phyloP scores from a whole-genome alignment of 2,329 filamentous ascomycete genomes.

The Trematosphaeria pertusa region DNA sequence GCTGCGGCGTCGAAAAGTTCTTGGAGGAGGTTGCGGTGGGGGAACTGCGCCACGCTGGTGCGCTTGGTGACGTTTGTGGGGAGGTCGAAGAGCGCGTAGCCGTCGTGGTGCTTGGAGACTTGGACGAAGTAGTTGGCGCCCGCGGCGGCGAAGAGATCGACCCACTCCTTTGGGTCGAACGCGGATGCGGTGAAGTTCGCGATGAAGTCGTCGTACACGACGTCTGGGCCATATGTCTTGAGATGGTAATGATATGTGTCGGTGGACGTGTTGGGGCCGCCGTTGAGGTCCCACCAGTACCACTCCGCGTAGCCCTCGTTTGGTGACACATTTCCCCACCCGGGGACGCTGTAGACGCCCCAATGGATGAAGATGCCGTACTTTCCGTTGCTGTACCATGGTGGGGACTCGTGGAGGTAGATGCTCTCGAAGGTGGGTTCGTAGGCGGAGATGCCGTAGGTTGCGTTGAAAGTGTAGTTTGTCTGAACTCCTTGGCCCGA shows the following conservation, averaged over 20 bases:
- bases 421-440: conserved; percentile 17
- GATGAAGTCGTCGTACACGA: conserved; percentile 64
- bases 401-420: conserved; percentile 19
- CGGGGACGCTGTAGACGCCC: conserved; percentile 63
- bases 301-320: conserved; percentile 53
- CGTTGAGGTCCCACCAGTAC: conserved; percentile 58
- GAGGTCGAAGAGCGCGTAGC: conserved; percentile 54
- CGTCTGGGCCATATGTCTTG: conserved; percentile 58
- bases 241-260: conserved; percentile 60
- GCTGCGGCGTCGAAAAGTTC: conserved; percentile 55
- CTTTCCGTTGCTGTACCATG: conserved; percentile 64
- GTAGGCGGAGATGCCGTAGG: conserved; percentile 17
- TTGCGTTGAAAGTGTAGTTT: conserved; percentile 13
- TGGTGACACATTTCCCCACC: conserved; percentile 57
- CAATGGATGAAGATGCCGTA: conserved; percentile 69
- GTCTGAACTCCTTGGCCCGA: background rate
- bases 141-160: conserved; percentile 60
- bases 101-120: conserved; percentile 56
- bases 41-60: conserved; percentile 49
- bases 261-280: conserved; percentile 44
- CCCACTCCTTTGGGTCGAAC: conserved; percentile 62
- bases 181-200: conserved; percentile 59
- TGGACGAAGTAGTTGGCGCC: conserved; percentile 58
- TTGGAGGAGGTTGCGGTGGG: conserved; percentile 51
- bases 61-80: conserved; percentile 50